Base-by-base conservation (phyloP, 352 stramenopile species). In the Elongisporangium anandrum region DNA sequence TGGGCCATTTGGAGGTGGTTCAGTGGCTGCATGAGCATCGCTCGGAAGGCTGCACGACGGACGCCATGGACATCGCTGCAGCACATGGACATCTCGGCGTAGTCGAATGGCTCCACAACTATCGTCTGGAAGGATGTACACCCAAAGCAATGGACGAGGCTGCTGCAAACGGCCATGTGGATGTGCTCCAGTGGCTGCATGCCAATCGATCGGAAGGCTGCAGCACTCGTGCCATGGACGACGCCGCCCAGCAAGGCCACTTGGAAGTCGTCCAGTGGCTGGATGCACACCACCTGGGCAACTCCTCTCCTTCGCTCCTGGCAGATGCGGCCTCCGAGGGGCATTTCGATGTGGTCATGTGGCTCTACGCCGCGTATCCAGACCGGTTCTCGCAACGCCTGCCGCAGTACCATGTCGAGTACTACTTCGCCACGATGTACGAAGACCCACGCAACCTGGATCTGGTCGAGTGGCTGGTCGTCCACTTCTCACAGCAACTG, bases 141-240 rank as follows among this genome's bases (percentile, higher is more conserved):
- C 60, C 58, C 20, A 38, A 64, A 45, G 62, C 66, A 2, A 66
- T 69, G 54, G 59, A 73, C 63, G 50, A 66, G n/a, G 66, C 66
- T 3, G 61, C 66, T 2, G 54, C 23, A 0, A 58, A 65, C 1
- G 68, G 68, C 1, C 56, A 75, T 13, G 60, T 77, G 2, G 57
- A 71, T 9, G 69, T 51, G n/a, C 23, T 74, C 0, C 72, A 65
- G 47, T 78, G 60, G 60, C 64, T 78, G 3, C 64, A 75, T 22
- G 54, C 54, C 13, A 62, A 73, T 41, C 70, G 70, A 9, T 54
- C 21, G 0, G 70, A 78, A 20, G 70, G 70, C 4, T 78, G 70
- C 41, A 71, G 66, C 12, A 68, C 64, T 20, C 63, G 56, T 6
- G 69, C 69, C 9, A 73, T 76, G 69, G 68, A 75, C 23, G 54